These are phyloP conservation scores for Erythrobasidium yunnanense DNA, from an alignment of 768 basidiomycete species.

Conservation along the genomic window DNA sequence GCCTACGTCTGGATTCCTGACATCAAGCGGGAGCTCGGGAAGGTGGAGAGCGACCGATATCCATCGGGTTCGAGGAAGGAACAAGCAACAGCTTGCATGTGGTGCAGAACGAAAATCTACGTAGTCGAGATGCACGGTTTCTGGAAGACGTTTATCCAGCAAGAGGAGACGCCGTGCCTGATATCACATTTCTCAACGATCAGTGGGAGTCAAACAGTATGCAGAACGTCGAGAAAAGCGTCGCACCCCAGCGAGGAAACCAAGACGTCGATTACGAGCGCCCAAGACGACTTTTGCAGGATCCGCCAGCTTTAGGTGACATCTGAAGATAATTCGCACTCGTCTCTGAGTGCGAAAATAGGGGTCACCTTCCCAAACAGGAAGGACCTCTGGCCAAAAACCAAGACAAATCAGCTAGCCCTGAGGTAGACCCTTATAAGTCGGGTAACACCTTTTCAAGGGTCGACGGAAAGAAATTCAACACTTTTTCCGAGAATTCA, in stretches of 20 bases:
- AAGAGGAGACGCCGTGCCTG: not conserved
- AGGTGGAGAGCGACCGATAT: not conserved
- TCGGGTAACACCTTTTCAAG: no score
- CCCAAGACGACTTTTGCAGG: not conserved
- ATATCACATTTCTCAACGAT: not conserved
- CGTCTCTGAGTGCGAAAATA: no score
- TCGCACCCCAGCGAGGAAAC: no score
- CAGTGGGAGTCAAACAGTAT: not conserved
- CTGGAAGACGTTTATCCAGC: not conserved
- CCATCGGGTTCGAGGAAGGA: not conserved
- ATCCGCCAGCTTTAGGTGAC: not conserved
- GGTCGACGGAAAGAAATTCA: no score
- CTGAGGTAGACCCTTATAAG: no score
- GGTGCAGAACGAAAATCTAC: not conserved
- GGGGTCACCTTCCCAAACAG: no score
- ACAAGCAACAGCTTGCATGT: not conserved
- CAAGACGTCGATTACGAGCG: not conserved
- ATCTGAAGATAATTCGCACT: no score
- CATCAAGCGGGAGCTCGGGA: not conserved
- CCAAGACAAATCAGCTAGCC: no score
- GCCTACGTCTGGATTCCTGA: not conserved
- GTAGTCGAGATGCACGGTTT: not conserved
- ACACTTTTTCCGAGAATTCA: no score
- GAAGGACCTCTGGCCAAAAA: no score
- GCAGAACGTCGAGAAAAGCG: slow-evolving; percentile 1